Base-by-base conservation (phyloP, 495 filamentous ascomycete species). In the Paragyromitra xinjiangensis region DNA sequence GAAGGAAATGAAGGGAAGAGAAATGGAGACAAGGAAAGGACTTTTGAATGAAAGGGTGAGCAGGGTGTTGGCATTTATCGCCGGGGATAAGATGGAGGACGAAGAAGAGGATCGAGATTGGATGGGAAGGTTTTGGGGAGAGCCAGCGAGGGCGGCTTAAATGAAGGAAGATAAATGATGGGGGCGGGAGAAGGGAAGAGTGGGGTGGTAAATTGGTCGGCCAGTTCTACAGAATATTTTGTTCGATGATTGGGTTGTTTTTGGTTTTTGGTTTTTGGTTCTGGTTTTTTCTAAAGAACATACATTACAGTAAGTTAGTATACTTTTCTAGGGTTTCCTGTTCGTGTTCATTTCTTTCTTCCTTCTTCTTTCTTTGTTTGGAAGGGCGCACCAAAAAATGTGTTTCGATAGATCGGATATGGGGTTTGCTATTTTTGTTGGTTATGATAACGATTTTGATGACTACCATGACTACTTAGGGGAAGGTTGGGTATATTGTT, bases 101-200 rank as follows among this genome's bases (percentile, higher is more conserved):
- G 87, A 86, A 87, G 94, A 98, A 92, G 94, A 98, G 77, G 84
- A 83, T 84, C 95, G 88, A 86, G 97, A 98, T 84, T 97, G 95
- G 73, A 86, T 87, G 77, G 94, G 91, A 24, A 85, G 85, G 9
- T 91, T 90, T 77, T 90, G 79, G 37, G 85, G 83, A 1, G 83
- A 81, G 73, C 78, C 84, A 82, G 83, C 64, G 22, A 76, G 76
- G 73, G 82, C 71, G 6, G 78, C 73, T 81, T 78, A 37, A 73
- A 29, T 61, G 9, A 40, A 58, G 44, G 3, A 14, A 48, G 24
- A 37, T 11, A 19, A 29, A 6, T 7, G 24, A 19, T 11, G 37
- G 14, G 16, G 14, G 37, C 1, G 37, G 12, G 14, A 40, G 29
- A 5, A 4, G n/a, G 3, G 55, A 58, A n/a, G 12, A 29, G 26